A percentile compares a stretch with the other conserved stretches of the same genome.
phyloP scores from a whole-genome alignment of 805 yeast genomes.

The Pichia rugopelliculosa region DNA sequence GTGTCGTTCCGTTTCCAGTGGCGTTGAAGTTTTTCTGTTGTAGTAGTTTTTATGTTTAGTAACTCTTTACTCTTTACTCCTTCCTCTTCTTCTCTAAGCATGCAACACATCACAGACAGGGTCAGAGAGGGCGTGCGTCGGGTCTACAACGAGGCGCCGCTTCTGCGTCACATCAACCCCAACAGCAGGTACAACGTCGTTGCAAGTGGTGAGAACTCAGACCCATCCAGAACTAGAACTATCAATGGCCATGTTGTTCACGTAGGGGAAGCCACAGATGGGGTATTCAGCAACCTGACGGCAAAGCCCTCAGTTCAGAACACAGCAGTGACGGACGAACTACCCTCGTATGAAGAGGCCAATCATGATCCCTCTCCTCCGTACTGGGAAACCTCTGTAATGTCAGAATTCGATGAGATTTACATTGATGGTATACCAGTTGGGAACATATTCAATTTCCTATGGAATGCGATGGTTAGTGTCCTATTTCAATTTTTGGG shows the following conservation, averaged over 20 bases:
- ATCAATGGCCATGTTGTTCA: conserved; percentile 19
- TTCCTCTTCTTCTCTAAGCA: too few relatives aligned
- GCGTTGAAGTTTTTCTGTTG: conserved; percentile 3
- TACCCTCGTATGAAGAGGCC: conserved; percentile 91
- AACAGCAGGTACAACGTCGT: conserved; percentile 21
- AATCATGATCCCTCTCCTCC: conserved; percentile 93
- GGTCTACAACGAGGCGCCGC: conserved; percentile 23
- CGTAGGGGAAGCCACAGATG: conserved; percentile 48
- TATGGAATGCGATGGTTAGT: conserved; percentile 86
- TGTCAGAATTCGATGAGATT: conserved; percentile 84
- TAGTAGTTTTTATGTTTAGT: not conserved
- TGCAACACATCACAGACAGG: not conserved
- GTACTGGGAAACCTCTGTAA: conserved; percentile 87
- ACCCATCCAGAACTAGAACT: conserved; percentile 8
- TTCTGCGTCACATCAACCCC: conserved; percentile 21
- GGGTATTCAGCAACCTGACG: conserved; percentile 84
- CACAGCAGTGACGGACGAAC: conserved; percentile 44
- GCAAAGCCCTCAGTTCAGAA: conserved; percentile 70
- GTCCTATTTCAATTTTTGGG: conserved; percentile 93
- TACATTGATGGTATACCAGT: conserved; percentile 95
- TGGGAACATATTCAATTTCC: conserved; percentile 78
- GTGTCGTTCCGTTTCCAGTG: conserved; percentile 3
- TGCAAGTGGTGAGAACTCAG: conserved; percentile 2
- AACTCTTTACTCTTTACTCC: not conserved
- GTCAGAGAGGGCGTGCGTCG: not conserved